A percentile compares a stretch with the other conserved stretches of the same genome.
Evolutionary conservation across 441 rosid species (phyloP).

Genomic region (Rhodomyrtus psidioides): DNA sequence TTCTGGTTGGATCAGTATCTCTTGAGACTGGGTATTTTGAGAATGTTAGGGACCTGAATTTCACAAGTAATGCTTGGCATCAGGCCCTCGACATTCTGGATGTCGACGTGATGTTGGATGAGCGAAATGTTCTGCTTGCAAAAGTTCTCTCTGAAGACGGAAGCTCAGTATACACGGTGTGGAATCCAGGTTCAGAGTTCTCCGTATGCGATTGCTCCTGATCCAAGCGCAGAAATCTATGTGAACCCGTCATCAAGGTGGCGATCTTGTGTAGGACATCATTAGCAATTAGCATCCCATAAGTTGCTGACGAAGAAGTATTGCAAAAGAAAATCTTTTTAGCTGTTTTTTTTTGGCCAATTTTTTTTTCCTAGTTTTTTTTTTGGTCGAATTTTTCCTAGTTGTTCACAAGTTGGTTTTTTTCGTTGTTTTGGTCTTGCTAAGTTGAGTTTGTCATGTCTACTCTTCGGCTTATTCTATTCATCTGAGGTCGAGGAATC

Average conservation of each 20-base stretch:
- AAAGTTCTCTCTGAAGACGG: slow-evolving; percentile 40
- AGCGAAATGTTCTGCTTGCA: slow-evolving; percentile 36
- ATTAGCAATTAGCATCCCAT: slow-evolving; percentile 23
- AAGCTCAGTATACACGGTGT: slow-evolving; percentile 21
- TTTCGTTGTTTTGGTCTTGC: not conserved
- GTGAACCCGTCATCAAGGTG: slow-evolving; percentile 47
- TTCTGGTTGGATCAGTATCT: no score
- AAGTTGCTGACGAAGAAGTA: not conserved
- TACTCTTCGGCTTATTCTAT: not conserved
- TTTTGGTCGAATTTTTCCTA: no score
- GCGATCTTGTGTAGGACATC: slow-evolving; percentile 39
- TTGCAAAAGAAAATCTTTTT: not conserved
- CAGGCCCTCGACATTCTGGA: slow-evolving; percentile 35
- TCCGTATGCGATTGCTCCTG: slow-evolving; percentile 39
- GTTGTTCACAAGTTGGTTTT: not conserved
- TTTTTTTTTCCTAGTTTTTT: no score
- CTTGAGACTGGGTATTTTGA: slow-evolving; percentile 35
- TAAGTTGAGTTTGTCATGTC: not conserved
- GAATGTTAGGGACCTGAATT: slow-evolving; percentile 21
- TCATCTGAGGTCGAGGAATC: not conserved
- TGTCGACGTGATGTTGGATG: slow-evolving; percentile 29
- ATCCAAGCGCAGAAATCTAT: slow-evolving; percentile 41
- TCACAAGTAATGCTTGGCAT: slow-evolving; percentile 41
- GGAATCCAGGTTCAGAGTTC: slow-evolving; percentile 63
- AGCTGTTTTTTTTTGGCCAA: no score